Percentiles rank a stretch among this genome's conserved stretches.
phyloP scores from a whole-genome alignment of 257 asterid species.

The Solanum okadae region DNA sequence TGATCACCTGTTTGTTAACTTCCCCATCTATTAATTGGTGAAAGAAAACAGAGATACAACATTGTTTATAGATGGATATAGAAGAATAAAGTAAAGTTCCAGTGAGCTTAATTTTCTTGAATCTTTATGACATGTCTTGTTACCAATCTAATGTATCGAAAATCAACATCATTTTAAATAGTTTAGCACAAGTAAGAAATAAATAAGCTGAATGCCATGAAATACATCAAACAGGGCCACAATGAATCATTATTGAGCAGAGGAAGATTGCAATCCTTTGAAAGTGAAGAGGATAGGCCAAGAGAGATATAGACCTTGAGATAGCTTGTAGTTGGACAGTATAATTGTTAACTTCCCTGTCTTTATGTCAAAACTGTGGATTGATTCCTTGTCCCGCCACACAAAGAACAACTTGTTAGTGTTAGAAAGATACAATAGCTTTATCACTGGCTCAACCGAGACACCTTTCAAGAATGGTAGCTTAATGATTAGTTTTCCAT shows the following conservation, averaged over 20 bases:
- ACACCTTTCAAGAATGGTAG: neutral
- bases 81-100: neutral
- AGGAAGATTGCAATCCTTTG: neutral
- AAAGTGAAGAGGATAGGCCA: neutral
- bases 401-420: neutral
- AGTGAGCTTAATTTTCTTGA: neutral
- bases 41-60: neutral
- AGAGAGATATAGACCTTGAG: neutral
- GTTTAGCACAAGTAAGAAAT: neutral
- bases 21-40: neutral
- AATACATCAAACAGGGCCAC: neutral
- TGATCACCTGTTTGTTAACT: neutral
- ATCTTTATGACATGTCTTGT: neutral
- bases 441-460: neutral
- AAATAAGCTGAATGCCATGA: neutral
- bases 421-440: neutral
- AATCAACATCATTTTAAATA: neutral
- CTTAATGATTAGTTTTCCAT: neutral
- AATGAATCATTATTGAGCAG: neutral
- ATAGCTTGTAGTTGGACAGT: neutral
- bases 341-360: neutral
- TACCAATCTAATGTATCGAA: neutral
- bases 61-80: neutral
- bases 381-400: neutral
- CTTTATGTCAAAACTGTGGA: neutral